Base-by-base conservation (phyloP, 2,329 filamentous ascomycete species). In the Hypoxylon sp. region DNA sequence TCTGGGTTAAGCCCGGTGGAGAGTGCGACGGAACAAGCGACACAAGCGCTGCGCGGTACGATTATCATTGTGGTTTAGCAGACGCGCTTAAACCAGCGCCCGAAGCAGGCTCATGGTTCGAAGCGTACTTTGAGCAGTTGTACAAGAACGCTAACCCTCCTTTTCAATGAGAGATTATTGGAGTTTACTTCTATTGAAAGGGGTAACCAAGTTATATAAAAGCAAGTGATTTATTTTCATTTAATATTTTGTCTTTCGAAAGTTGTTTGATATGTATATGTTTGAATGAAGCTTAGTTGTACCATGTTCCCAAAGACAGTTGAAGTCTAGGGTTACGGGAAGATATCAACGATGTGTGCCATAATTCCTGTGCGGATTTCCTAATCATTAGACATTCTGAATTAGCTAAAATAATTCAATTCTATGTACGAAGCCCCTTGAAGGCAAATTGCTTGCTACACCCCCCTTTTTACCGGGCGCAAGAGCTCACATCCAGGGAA, bases 41-140 rank as follows among this genome's bases (percentile, higher is more conserved):
- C 61, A 79, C 77, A n/a, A 78, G 71, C 29, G 80, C 85, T 8
- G 57, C 75, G 4, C 82, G 85, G 54, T 88, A 86, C 75, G 86
- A 88, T 77, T 76, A 63, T 52, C 81, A 87, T 78, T 90, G 88
- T 68, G 87, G 88, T 29, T 79, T 82, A 8, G 69, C 79, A 1
- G 84, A 86, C 72, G 80, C 90, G 1, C 80, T 91, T 44, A 78
- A 87, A 78, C 90, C 90, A 1, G 89, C 91, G 1, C 91, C 91
- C 31, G 89, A 93, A 79, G 90, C 91, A 9, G 91, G 91, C 31
- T 81, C 83, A 8, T 93, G 90, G 90, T 91, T 91, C 79, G 80
- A 88, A 78, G 85, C 83, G 14, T 89, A 88, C 80, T 88, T 88
- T 71, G 85, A 83, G 77, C 84, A 87, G 78, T 80, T 89, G 1